phyloP scores from a whole-genome alignment of 352 stramenopile genomes.

The Pythium guiyangense region DNA sequence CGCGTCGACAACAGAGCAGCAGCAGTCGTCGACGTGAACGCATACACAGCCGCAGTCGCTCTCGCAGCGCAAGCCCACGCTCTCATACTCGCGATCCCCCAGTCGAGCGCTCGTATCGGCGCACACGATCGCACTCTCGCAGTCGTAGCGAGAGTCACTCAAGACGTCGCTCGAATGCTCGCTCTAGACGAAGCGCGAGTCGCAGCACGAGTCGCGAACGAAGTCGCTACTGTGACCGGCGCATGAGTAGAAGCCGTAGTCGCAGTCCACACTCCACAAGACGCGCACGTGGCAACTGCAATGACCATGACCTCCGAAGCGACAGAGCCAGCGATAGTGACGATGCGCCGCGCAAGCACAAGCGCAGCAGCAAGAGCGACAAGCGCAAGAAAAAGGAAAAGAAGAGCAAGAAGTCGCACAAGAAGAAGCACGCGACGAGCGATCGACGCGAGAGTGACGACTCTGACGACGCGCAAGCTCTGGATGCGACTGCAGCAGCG shows the following conservation, averaged over 20 bases:
- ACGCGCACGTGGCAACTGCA: too few relatives aligned
- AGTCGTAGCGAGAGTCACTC: neutral
- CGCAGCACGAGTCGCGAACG: slow-evolving; percentile 7
- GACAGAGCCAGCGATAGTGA: too few relatives aligned
- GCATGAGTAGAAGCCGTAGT: neutral
- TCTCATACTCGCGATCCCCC: neutral
- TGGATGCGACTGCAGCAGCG: neutral
- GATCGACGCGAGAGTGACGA: neutral
- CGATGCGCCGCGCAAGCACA: neutral
- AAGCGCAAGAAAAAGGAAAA: slow-evolving; percentile 21
- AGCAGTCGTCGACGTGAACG: neutral
- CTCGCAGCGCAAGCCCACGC: slow-evolving; percentile 10
- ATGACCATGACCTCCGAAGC: too few relatives aligned
- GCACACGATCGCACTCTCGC: neutral
- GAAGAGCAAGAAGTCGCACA: slow-evolving; percentile 17
- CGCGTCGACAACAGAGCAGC: neutral
- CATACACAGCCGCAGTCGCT: slow-evolving; percentile 7
- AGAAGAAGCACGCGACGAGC: slow-evolving; percentile 8
- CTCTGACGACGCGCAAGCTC: too few relatives aligned
- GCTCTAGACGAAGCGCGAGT: neutral
- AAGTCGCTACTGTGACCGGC: slow-evolving; percentile 10
- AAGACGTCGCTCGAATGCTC: neutral
- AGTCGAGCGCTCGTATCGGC: neutral
- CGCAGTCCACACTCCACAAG: neutral
- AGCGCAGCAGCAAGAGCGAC: slow-evolving; percentile 21